A percentile compares a stretch with the other conserved stretches of the same genome.
Evolutionary conservation across 176 grass and related monocot species (phyloP).

Genomic region (Typha latifolia): DNA sequence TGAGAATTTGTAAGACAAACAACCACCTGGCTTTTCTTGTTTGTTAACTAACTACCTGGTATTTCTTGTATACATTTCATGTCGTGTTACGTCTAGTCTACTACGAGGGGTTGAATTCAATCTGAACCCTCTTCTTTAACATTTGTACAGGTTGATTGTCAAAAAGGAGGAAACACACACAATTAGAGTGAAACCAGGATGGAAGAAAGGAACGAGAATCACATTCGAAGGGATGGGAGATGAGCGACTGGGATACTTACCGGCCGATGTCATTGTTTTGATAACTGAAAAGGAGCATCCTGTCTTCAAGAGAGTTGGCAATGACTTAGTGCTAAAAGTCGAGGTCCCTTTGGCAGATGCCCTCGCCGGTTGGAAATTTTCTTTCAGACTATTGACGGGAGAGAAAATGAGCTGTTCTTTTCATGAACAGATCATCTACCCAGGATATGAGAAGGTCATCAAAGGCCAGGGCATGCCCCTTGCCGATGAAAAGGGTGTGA

Average conservation of each 20-base stretch:
- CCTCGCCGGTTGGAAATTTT: conserved; percentile 79
- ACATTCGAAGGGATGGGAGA: conserved; percentile 64
- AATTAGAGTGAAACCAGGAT: conserved; percentile 67
- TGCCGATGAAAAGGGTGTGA: conserved; percentile 30
- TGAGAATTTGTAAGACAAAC: not conserved
- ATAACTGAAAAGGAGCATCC: conserved; percentile 71
- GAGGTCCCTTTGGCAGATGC: conserved; percentile 77
- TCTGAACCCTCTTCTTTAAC: not conserved
- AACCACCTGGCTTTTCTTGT: too few species aligned
- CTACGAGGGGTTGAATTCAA: not conserved
- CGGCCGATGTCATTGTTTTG: conserved; percentile 45
- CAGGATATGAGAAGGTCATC: conserved; percentile 65
- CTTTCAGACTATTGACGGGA: conserved; percentile 54
- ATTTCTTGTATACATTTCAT: too few species aligned
- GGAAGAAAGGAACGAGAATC: conserved; percentile 66
- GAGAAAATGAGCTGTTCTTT: conserved; percentile 70
- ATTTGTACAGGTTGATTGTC: conserved; percentile 41
- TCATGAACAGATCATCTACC: conserved; percentile 60
- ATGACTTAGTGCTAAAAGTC: conserved; percentile 81
- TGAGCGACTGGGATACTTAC: conserved; percentile 59
- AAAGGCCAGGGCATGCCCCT: conserved; percentile 76
- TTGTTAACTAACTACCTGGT: too few species aligned
- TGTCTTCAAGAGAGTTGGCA: conserved; percentile 62
- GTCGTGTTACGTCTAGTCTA: too few species aligned
- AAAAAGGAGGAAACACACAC: conserved; percentile 63